Conservation (phyloP, 306 rosid species). For the Inga leiocalycina region DNA sequence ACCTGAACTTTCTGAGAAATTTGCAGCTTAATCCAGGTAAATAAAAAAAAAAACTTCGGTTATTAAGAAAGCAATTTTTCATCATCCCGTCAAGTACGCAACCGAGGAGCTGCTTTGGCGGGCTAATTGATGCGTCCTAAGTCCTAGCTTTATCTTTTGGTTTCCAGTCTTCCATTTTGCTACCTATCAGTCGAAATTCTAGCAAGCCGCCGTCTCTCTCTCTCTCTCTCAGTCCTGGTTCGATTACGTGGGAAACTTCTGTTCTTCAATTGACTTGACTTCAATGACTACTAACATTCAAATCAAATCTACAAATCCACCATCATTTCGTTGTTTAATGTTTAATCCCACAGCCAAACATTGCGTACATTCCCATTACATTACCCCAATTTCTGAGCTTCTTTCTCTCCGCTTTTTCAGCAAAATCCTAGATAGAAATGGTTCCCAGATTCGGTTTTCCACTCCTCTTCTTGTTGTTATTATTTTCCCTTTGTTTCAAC, state of each 20-base stretch:
- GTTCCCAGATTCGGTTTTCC: constrained; percentile 9
- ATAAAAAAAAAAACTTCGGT: no score
- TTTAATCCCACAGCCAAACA: neutral
- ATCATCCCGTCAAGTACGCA: no score
- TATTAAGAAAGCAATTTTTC: no score
- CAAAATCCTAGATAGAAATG: neutral
- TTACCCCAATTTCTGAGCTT: neutral
- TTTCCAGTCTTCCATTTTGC: no score
- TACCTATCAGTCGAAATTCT: no score
- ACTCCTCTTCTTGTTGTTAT: constrained; percentile 18
- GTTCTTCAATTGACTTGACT: neutral
- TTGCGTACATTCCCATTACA: neutral
- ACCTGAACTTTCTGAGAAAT: no score
- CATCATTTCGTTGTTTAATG: neutral
- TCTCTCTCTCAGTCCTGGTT: neutral
- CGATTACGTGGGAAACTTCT: neutral
- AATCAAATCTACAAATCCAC: neutral
- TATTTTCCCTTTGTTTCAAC: neutral
- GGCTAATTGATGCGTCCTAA: no score
- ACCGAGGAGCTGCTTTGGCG: no score
- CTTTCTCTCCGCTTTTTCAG: neutral
- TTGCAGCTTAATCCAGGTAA: no score
- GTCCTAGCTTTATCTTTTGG: no score
- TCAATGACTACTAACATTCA: neutral
- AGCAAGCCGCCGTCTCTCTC: neutral